phyloP scores from a whole-genome alignment of 2,329 filamentous ascomycete species.

The Aureobasidium namibiae region DNA sequence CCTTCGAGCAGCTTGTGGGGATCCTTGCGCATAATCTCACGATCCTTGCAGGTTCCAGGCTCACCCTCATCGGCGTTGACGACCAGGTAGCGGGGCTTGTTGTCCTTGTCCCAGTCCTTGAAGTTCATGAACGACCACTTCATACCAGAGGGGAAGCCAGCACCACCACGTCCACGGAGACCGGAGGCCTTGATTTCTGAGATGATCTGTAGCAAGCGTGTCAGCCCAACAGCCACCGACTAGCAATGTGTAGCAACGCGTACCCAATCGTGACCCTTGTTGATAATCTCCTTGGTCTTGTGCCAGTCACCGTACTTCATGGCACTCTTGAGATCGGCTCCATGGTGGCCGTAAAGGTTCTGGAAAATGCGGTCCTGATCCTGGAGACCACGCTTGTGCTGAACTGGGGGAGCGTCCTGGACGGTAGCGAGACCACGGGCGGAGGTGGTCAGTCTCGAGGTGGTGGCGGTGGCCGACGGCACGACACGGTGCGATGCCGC shows the following conservation, averaged over 20 bases:
- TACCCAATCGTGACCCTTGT: slow-evolving; percentile 95
- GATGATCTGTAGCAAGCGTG: slow-evolving; percentile 58
- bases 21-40: slow-evolving; percentile 99
- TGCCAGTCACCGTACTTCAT: slow-evolving; percentile 99
- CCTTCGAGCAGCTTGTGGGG: slow-evolving; percentile 98
- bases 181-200: slow-evolving; percentile 95
- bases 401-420: slow-evolving; percentile 46
- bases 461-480: slow-evolving; percentile 34
- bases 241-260: slow-evolving; percentile 16
- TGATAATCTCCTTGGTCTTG: slow-evolving; percentile 96
- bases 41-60: slow-evolving; percentile 97
- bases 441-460: slow-evolving; percentile 23
- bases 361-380: slow-evolving; percentile 99
- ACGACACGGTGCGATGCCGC: slow-evolving; percentile 34
- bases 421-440: slow-evolving; percentile 58
- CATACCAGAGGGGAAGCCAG: slow-evolving; percentile 93
- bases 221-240: slow-evolving; percentile 3
- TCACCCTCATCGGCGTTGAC: slow-evolving; percentile 99
- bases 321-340: slow-evolving; percentile 82
- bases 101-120: slow-evolving; percentile 98
- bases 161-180: slow-evolving; percentile 88
- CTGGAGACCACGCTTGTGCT: slow-evolving; percentile 73
- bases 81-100: slow-evolving; percentile 88
- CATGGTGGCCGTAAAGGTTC: slow-evolving; percentile 92
- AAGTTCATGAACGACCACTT: slow-evolving; percentile 99